Evolutionary conservation across 176 grass and related monocot genomes (phyloP).

Genomic region (Triticum monococcum): DNA sequence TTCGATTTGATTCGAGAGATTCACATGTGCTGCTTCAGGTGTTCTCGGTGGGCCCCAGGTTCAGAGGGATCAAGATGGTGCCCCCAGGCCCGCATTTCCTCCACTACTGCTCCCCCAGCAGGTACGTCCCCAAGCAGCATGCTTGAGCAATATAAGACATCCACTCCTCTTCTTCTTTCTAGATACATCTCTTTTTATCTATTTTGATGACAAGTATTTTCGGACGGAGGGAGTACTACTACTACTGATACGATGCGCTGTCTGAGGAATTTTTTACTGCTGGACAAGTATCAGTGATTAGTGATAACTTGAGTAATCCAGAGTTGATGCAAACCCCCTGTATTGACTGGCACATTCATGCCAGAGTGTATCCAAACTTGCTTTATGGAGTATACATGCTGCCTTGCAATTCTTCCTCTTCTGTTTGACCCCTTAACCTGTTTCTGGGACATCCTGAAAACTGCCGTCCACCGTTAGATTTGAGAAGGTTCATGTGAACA

Average conservation of each 20-base stretch:
- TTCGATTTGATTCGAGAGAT: too few species aligned
- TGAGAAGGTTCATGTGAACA: neutral
- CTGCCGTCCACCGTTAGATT: neutral
- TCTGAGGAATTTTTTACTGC: too few species aligned
- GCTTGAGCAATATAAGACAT: neutral
- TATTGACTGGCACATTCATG: neutral
- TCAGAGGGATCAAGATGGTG: conserved; percentile 93
- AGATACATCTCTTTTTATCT: too few species aligned
- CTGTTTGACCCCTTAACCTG: neutral
- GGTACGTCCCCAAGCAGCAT: conserved; percentile 14
- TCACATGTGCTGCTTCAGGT: conserved; percentile 54
- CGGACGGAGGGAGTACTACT: too few species aligned
- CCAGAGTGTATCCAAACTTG: neutral
- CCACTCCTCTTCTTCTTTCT: neutral
- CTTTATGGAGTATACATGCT: neutral
- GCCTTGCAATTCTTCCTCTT: neutral
- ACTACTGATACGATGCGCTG: neutral
- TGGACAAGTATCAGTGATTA: neutral
- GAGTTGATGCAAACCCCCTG: neutral
- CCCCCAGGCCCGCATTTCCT: conserved; percentile 76
- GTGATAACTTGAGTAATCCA: neutral
- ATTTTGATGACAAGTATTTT: too few species aligned
- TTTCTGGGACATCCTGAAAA: neutral
- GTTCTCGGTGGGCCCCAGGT: conserved; percentile 71
- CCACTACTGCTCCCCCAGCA: conserved; percentile 76